A percentile compares a stretch with the other conserved stretches of the same genome.
Evolutionary conservation across 768 basidiomycete genomes (phyloP).

Genomic region (Amanita rimosa): DNA sequence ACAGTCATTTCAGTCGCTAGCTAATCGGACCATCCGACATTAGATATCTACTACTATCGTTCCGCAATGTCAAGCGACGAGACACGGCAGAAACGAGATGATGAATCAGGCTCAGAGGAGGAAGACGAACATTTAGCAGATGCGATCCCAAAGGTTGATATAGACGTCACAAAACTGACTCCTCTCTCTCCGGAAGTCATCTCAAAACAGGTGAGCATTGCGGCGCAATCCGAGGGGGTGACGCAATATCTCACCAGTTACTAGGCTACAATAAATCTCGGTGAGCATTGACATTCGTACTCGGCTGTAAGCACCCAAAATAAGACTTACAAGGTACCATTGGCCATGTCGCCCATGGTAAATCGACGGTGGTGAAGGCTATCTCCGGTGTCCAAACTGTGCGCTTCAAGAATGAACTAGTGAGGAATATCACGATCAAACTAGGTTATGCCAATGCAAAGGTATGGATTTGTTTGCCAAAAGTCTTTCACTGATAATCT

Average conservation of each 20-base stretch:
- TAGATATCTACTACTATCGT: background rate
- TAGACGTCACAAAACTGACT: slow-evolving; percentile 76
- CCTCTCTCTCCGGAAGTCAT: slow-evolving; percentile 86
- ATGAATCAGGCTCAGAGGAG: slow-evolving; percentile 66
- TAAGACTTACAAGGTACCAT: slow-evolving; percentile 65
- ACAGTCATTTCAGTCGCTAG: slow-evolving; percentile 2
- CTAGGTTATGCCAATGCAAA: slow-evolving; percentile 99
- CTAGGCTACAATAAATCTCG: slow-evolving; percentile 91
- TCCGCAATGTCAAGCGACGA: slow-evolving; percentile 57
- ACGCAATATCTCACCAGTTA: background rate
- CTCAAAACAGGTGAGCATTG: slow-evolving; percentile 67
- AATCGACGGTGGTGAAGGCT: slow-evolving; percentile 95
- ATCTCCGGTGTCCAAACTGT: slow-evolving; percentile 99
- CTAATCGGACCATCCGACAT: background rate
- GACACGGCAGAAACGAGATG: slow-evolving; percentile 47
- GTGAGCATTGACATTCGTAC: slow-evolving; percentile 24
- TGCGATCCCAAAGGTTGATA: slow-evolving; percentile 50
- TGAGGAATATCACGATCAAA: slow-evolving; percentile 98
- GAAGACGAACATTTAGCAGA: slow-evolving; percentile 47
- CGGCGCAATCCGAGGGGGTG: too few relatives aligned
- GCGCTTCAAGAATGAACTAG: slow-evolving; percentile 98
- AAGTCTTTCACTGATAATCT: slow-evolving; percentile 9
- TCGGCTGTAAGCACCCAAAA: slow-evolving; percentile 8
- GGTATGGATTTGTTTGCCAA: slow-evolving; percentile 31
- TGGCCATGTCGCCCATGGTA: slow-evolving; percentile 97